Base-by-base conservation (phyloP, 169 alveolate genomes). In the Babesia bigemina region DNA sequence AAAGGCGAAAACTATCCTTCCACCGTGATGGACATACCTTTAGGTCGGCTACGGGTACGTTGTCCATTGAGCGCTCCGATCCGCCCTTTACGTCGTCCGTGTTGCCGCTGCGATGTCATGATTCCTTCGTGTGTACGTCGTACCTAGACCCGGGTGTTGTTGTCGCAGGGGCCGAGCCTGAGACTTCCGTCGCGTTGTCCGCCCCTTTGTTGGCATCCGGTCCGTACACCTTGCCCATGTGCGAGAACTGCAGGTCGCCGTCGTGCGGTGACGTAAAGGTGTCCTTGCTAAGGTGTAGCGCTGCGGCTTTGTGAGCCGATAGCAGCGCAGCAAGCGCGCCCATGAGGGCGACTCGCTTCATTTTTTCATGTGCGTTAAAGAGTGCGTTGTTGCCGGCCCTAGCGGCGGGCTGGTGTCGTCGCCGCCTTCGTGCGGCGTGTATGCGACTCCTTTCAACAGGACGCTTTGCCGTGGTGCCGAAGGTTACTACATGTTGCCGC, bases 191-290 rank as follows among this genome's bases (percentile, higher is more conserved):
- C 6, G 42, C 73, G n/a, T 24, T 24, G 26, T 0, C 6, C 13
- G 47, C 26, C 17, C 19, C 29, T 29, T 28, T 1, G 19, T 50
- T 53, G 8, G 17, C 14, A 16, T 52, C n/a, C 22, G 3, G 57
- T 9, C 29, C 48, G 44, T 28, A 67, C 9, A 50, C 29, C 39
- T 67, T 67, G 13, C 76, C 76, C 76, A 67, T 67, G 39, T 67
- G 76, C 14, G 76, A 67, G 65, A 67, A 67, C 39, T 67, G 65
- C 60, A 67, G 56, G 58, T 67, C 76, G 14, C 45, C 45, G 56
- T 53, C 14, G 22, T 29, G 63, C 42, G 76, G 76, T 14, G 53
- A 4, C 22, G 33, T 29, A 56, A 21, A 55, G 28, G 44, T 66
- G 53, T 55, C 66, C 28, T 53, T 55, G 29, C 36, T 2, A 10